phyloP scores from a whole-genome alignment of 2,329 filamentous ascomycete genomes.

The Aspergillus ochraceus region DNA sequence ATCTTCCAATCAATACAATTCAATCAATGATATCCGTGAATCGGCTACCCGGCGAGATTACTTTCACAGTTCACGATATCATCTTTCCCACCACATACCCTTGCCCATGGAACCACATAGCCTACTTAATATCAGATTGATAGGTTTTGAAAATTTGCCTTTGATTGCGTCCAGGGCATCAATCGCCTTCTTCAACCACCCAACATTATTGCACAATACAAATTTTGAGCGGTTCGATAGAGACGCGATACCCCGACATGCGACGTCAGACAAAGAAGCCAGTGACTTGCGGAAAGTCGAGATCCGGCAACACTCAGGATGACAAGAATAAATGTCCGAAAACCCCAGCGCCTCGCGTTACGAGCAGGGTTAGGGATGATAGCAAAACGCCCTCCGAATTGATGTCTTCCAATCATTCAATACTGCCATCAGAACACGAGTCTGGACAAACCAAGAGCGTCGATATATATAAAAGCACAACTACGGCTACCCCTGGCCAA shows the following conservation, averaged over 20 bases:
- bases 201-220: not conserved
- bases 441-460: not conserved
- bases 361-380: not conserved
- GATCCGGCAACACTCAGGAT: not conserved
- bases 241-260: not conserved
- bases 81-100: not conserved
- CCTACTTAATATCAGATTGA: not conserved
- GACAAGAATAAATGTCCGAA: not conserved
- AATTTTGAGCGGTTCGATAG: not conserved
- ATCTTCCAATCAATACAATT: not conserved
- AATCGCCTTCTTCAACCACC: not conserved
- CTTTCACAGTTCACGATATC: not conserved
- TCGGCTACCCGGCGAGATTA: not conserved
- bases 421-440: not conserved
- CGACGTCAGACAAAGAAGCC: slow-evolving; percentile 1
- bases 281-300: slow-evolving; percentile 15
- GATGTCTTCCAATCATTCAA: not conserved
- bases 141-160: not conserved
- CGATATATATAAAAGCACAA: not conserved
- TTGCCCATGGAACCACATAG: not conserved
- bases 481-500: not conserved
- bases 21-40: not conserved
- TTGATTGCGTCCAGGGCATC: not conserved
- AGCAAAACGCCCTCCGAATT: not conserved
- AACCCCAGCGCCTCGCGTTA: not conserved